A percentile compares a stretch with the other conserved stretches of the same genome.
Conservation (phyloP, 2,329 filamentous ascomycete species). For the Cytospora piceae region DNA sequence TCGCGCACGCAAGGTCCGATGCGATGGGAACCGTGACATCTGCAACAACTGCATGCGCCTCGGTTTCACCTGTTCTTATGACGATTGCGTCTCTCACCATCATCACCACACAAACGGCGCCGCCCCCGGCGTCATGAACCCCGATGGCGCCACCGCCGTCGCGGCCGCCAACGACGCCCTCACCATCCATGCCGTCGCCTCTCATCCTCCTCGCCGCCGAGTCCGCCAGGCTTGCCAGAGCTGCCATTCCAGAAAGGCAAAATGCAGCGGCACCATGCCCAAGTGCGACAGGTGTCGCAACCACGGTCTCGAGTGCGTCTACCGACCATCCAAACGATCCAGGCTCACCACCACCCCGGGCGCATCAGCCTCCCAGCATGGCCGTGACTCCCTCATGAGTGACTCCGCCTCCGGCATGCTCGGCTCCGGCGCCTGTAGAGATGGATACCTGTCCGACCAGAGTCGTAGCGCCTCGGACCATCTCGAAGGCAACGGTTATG, state of each 20-base stretch:
- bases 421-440: constrained; percentile 38
- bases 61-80: constrained; percentile 61
- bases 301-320: constrained; percentile 60
- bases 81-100: constrained; percentile 44
- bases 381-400: constrained; percentile 24
- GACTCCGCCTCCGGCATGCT: constrained; percentile 28
- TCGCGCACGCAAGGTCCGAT: constrained; percentile 55
- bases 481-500: constrained; percentile 29
- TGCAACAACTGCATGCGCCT: constrained; percentile 64
- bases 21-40: constrained; percentile 56
- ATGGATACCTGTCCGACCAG: constrained; percentile 40
- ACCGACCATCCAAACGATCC: constrained; percentile 52
- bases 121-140: constrained; percentile 28
- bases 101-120: constrained; percentile 27
- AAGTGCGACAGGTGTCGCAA: constrained; percentile 56
- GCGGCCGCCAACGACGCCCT: constrained; percentile 36
- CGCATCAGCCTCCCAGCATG: constrained; percentile 36
- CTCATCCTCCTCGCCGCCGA: constrained; percentile 55
- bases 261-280: constrained; percentile 61
- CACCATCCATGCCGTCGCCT: constrained; percentile 45
- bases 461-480: constrained; percentile 38
- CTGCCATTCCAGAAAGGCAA: constrained; percentile 61
- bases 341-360: constrained; percentile 31
- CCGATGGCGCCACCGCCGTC: constrained; percentile 28
- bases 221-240: constrained; percentile 61